Percentiles rank a stretch among this genome's conserved stretches.
phyloP scores from a whole-genome alignment of 345 rosid species.

The Sisymbrium altissimum region DNA sequence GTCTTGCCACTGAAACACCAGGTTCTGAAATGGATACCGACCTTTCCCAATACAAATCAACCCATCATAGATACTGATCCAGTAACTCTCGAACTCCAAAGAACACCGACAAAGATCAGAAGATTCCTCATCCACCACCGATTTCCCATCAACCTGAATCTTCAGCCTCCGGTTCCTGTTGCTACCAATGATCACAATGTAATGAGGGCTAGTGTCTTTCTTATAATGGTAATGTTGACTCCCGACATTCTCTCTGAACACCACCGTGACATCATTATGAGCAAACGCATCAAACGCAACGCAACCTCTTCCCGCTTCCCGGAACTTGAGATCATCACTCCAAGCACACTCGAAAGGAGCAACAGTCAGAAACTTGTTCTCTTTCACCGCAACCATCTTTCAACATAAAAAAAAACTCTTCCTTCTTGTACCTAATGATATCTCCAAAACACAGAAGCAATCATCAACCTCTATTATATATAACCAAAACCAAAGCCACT shows the following conservation, averaged over 20 bases:
- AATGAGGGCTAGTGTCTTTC: slow-evolving; percentile 90
- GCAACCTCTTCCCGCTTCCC: slow-evolving; percentile 93
- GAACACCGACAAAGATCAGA: slow-evolving; percentile 69
- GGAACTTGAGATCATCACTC: slow-evolving; percentile 87
- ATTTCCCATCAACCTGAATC: slow-evolving; percentile 84
- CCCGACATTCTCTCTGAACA: slow-evolving; percentile 90
- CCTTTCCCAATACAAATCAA: slow-evolving; percentile 86
- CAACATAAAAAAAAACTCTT: slow-evolving; percentile 12
- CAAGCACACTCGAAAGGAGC: slow-evolving; percentile 99
- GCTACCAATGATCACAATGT: slow-evolving; percentile 94
- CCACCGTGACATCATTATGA: slow-evolving; percentile 89
- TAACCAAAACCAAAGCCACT: neutral
- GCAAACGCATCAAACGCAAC: slow-evolving; percentile 96
- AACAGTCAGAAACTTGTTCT: slow-evolving; percentile 75
- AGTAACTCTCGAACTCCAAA: slow-evolving; percentile 78
- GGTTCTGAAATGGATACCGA: slow-evolving; percentile 93
- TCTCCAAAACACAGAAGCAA: slow-evolving; percentile 23
- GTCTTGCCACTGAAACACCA: slow-evolving; percentile 87
- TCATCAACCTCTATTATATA: slow-evolving; percentile 34
- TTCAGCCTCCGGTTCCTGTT: slow-evolving; percentile 82
- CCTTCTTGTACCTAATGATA: slow-evolving; percentile 3
- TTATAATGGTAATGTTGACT: slow-evolving; percentile 91
- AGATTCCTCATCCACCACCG: slow-evolving; percentile 79
- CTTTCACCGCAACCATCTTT: slow-evolving; percentile 49
- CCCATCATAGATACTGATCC: slow-evolving; percentile 95